Evolutionary conservation across 78 protist species (phyloP), one percentile per base, ranked within the genome.

Genomic region (Dictyostelium purpureum): DNA sequence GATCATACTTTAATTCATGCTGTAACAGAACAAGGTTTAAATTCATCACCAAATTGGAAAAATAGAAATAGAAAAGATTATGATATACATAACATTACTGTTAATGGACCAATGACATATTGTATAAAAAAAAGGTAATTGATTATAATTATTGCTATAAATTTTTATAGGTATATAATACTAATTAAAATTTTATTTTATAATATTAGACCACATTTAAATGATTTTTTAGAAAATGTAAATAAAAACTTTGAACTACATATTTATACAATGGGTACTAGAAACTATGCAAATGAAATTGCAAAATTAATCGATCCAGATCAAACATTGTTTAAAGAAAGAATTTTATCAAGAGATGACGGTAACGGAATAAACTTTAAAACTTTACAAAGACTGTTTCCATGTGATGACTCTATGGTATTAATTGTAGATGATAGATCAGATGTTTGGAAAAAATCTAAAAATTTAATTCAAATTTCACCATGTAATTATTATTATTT

Each of bases 381-480:
- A 77, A 52, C 83, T n/a, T 52, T 88, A 19, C 73, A 77, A 47
- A 47, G 87, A 69, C 33, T 88, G 14, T 88, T 88, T 49, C 94
- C 94, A 0, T 88, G 94, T 65, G 94, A 88, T 35, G 94, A 88
- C 65, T 66, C 88, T n/a, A 88, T 88, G 94, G 94, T 88, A 24
- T 42, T 88, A 16, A 88, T 88, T 18, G 94, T 88, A 11, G 94
- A 88, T 65, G 94, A 88, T 43, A 33, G 94, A 31, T 77, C 83
- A 24, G 94, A 88, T 56, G 94, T 88, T 40, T 74, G 94, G 87
- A 88, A 88, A 28, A 75, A 54, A 42, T 79, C 88, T 31, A 79
- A 21, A 52, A 88, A 88, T 45, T 56, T 88, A 35, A 49, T 88
- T 43, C 94, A 79, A 52, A 77, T 88, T 18, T 65, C 77, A 43